phyloP scores from a whole-genome alignment of 1,139 yeast genomes.

The Geotrichum macrosporum region DNA sequence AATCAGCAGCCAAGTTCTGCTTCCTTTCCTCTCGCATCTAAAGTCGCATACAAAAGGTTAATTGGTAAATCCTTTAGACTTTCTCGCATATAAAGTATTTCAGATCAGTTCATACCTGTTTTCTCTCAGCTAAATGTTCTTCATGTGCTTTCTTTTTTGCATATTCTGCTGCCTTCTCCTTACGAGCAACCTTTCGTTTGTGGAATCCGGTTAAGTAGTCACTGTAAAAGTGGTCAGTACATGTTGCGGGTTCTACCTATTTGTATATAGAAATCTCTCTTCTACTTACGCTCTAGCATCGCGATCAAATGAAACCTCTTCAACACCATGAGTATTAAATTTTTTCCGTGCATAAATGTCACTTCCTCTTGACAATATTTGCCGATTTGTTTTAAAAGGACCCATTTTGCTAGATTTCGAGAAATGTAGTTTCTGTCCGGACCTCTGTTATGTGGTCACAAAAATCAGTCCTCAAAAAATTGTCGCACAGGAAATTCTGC shows the following conservation, averaged over 20 bases:
- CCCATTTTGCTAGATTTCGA: no score
- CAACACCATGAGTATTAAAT: constrained; percentile 61
- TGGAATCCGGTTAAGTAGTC: constrained; percentile 94
- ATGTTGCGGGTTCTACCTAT: no score
- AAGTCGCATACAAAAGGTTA: background rate
- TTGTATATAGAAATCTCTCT: no score
- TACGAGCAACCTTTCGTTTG: constrained; percentile 82
- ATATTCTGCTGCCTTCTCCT: constrained; percentile 75
- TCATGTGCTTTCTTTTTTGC: constrained; percentile 72
- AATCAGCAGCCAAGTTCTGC: constrained; percentile 17
- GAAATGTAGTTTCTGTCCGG: no score
- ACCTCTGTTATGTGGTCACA: no score
- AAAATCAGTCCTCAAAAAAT: no score
- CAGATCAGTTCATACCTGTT: constrained; percentile 40
- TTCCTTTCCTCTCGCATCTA: constrained; percentile 20
- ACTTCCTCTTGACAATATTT: constrained; percentile 77
- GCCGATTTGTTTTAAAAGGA: constrained; percentile 50
- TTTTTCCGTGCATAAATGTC: constrained; percentile 68
- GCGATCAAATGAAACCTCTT: constrained; percentile 76
- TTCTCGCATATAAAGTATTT: no score
- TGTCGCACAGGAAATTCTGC: no score
- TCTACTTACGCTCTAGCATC: constrained; percentile 53
- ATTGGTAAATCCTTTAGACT: background rate
- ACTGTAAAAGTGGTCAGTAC: constrained; percentile 25
- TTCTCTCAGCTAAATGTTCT: constrained; percentile 72